phyloP scores from a whole-genome alignment of 352 stramenopile genomes.

The Phytophthora melonis region DNA sequence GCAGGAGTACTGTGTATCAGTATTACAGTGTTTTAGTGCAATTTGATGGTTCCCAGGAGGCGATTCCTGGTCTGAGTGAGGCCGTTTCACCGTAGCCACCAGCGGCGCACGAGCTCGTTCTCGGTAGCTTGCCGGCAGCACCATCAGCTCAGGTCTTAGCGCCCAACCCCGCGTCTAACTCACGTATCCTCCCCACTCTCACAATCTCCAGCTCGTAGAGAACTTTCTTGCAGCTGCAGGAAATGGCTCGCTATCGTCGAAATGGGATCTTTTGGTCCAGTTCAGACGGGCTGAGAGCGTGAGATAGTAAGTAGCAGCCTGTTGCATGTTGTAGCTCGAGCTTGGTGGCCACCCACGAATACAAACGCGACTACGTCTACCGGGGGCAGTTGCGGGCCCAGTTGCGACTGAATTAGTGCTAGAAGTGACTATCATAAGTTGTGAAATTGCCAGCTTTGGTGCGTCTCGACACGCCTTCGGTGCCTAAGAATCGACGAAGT shows the following conservation, averaged over 20 bases:
- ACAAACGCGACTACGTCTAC: background rate
- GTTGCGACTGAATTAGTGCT: background rate
- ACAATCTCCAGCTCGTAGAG: constrained; percentile 1
- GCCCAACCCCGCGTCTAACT: background rate
- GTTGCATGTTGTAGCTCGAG: constrained; percentile 2
- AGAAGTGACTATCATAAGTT: background rate
- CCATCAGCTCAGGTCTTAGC: background rate
- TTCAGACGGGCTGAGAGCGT: constrained; percentile 3
- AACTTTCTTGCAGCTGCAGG: constrained; percentile 20
- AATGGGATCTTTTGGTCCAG: constrained; percentile 9
- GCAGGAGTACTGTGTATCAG: too few relatives aligned
- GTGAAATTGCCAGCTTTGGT: background rate
- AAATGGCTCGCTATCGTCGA: background rate
- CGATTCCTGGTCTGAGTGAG: background rate
- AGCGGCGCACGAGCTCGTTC: background rate
- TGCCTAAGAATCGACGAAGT: constrained; percentile 7
- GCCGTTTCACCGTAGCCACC: background rate
- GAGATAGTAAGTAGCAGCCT: constrained; percentile 1
- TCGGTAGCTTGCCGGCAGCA: background rate
- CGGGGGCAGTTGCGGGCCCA: background rate
- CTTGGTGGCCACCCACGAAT: background rate
- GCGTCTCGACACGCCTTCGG: background rate
- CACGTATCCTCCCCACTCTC: constrained; percentile 1
- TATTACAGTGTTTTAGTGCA: too few relatives aligned
- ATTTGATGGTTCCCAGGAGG: too few relatives aligned